Conservation (phyloP, 2,329 filamentous ascomycete species). For the Nannizziopsis arthrosporioides region DNA sequence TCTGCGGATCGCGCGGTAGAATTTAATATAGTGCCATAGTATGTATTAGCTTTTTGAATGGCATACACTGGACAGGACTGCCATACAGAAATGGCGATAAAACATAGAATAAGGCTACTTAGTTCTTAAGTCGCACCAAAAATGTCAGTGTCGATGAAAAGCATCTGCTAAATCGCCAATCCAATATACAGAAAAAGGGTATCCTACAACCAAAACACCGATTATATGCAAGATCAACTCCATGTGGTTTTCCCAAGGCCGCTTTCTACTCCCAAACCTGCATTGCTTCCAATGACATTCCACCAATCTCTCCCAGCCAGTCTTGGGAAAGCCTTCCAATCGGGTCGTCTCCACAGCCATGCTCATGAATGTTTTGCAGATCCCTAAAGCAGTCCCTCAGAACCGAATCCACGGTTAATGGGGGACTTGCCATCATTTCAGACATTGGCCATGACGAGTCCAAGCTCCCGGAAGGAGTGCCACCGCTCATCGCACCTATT, state of each 20-base stretch:
- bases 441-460: slow-evolving; percentile 9
- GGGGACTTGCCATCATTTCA: slow-evolving; percentile 8
- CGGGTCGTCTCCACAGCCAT: slow-evolving; percentile 21
- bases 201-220: neutral
- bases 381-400: slow-evolving; percentile 32
- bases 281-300: slow-evolving; percentile 13
- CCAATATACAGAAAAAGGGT: too few relatives aligned
- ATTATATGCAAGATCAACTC: neutral
- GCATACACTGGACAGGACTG: too few relatives aligned
- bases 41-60: too few relatives aligned
- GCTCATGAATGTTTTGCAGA: slow-evolving; percentile 18
- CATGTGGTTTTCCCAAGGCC: neutral
- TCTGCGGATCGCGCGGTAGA: too few relatives aligned
- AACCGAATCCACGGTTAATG: slow-evolving; percentile 29
- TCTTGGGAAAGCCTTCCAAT: slow-evolving; percentile 26
- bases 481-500: slow-evolving; percentile 4
- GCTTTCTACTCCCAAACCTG: slow-evolving; percentile 11
- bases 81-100: too few relatives aligned
- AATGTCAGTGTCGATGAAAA: too few relatives aligned
- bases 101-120: too few relatives aligned
- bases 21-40: too few relatives aligned
- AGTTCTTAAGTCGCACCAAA: too few relatives aligned
- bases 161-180: too few relatives aligned
- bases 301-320: slow-evolving; percentile 22
- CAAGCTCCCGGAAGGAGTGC: neutral